These are phyloP conservation scores for Russula abietina DNA, from an alignment of 768 basidiomycete genomes.

Conservation along the genomic window DNA sequence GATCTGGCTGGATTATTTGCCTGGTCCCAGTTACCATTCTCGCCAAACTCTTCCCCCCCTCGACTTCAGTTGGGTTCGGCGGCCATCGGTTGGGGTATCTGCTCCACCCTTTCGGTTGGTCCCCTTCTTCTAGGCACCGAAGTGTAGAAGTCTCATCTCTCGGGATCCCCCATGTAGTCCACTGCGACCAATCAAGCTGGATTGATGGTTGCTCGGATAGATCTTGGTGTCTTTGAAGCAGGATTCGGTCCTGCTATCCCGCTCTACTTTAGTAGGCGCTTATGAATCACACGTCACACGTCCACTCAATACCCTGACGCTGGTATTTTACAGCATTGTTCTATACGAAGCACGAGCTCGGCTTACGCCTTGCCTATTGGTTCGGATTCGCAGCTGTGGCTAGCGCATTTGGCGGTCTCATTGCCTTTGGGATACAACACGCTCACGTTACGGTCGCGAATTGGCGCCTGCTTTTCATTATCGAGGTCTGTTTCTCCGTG, in stretches of 20 bases:
- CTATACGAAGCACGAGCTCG: slow-evolving; percentile 70
- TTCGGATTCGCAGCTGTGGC: slow-evolving; percentile 81
- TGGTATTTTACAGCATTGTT: slow-evolving; percentile 49
- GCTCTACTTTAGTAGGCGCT: slow-evolving; percentile 58
- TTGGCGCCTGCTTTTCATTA: slow-evolving; percentile 65
- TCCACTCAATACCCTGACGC: background rate
- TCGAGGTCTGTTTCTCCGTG: slow-evolving; percentile 48
- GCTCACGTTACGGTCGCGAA: slow-evolving; percentile 42
- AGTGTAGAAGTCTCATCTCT: background rate
- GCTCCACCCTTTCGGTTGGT: slow-evolving; percentile 61
- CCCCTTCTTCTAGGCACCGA: background rate
- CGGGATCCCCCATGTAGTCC: slow-evolving; percentile 37
- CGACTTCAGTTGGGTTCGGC: slow-evolving; percentile 59
- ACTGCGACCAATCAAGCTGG: slow-evolving; percentile 55
- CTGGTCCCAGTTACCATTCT: slow-evolving; percentile 60
- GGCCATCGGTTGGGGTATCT: slow-evolving; percentile 71
- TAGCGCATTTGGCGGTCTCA: slow-evolving; percentile 79
- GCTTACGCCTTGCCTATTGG: slow-evolving; percentile 72
- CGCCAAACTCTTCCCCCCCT: slow-evolving; percentile 65
- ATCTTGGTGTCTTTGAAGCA: slow-evolving; percentile 72
- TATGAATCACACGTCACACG: slow-evolving; percentile 27
- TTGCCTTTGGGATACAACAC: slow-evolving; percentile 75
- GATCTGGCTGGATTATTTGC: slow-evolving; percentile 48
- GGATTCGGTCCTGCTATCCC: slow-evolving; percentile 74
- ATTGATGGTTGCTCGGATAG: slow-evolving; percentile 51